Base-by-base conservation (phyloP, 1,284 basidiomycete species). In the Trametes hirsuta region DNA sequence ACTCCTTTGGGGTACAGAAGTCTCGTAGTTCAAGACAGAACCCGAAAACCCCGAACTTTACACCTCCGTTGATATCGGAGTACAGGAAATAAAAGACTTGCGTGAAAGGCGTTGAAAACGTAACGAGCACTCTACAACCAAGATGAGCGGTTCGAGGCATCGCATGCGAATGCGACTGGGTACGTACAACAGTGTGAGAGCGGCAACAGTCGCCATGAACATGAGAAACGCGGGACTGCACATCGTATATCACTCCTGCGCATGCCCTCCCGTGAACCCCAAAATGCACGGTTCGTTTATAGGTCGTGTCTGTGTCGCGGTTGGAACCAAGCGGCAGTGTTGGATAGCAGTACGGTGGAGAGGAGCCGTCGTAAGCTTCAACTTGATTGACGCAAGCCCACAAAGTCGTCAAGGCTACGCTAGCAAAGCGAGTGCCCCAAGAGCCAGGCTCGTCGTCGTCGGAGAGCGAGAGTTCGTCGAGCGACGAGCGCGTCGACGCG, bases 81-180 rank as follows among this genome's bases (percentile, higher is more conserved):
- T 61, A 58, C 44, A 75, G 53, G 62, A 74, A 75, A 62, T 71
- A 74, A 48, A 74, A 68, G 9, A 58, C 42, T n/a, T 52, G 64
- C 35, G 73, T 64, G 40, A 74, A 69, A 0, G 74, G 73, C 11
- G 63, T 63, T 0, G 74, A 75, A 48, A 75, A 68, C 0, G 68
- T 71, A 21, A 71, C 63, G 10, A 74, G 69, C 5, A 67, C 65
- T n/a, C 74, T 75, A 22, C 12, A 18, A 6, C 52, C 34, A 44
- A 4, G 22, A 18, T 53, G 18, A 53, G 34, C 46, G 11, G 6
- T 24, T 15, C 25, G 35, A 12, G 48, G 3, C 40, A 12, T 1
- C 53, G 18, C 3, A n/a, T 39, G 30, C 10, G 25, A 35, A n/a
- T 44, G 18, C 2, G 6, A 47, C 5, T 30, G 24, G 18, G 30